Evolutionary conservation across 331 rosid species (phyloP), one percentile per base, ranked within the genome.

Genomic region (Dryas integrifolia): DNA sequence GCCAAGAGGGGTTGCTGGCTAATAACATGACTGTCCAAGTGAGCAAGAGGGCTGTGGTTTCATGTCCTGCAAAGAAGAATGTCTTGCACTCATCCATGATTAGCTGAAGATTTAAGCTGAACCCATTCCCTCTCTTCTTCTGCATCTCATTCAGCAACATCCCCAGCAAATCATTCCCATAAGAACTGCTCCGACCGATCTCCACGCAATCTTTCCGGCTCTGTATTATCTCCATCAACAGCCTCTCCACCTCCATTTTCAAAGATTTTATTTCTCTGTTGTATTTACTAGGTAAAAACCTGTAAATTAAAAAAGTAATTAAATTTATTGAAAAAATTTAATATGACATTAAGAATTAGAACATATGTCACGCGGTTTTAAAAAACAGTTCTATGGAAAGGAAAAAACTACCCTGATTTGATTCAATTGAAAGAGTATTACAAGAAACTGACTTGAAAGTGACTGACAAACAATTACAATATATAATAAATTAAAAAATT

Each of bases 61-160:
- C 97, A 72, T 95, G 97, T 11, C 99, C 99, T 15, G 97, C 91
- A 78, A 95, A 95, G 89, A 95, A 95, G 80, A 95, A 95, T 6
- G 99, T 95, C 68, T 95, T 95, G 84, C 99, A 95, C 73, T 92
- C 92, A 83, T 95, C 99, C 97, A 89, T 95, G 5, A 95, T 94
- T 1, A 83, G 45, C 61, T 89, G 97, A 72, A 92, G 68, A 70
- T 86, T 82, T 26, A 95, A 65, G 77, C 82, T 76, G 11, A 84
- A 83, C 1, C 89, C 92, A 69, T 70, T 74, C 72, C 69, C 80
- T 79, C 35, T 84, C 51, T 83, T 89, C 46, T 85, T 87, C 53
- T 88, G 77, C 93, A 95, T 95, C 79, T 95, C 96, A 73, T 92
- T 82, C 11, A 95, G 58, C 0, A 95, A 67, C 85, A 95, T 85